phyloP scores from a whole-genome alignment of 2,329 filamentous ascomycete genomes.

The Aspergillus luchuensis region DNA sequence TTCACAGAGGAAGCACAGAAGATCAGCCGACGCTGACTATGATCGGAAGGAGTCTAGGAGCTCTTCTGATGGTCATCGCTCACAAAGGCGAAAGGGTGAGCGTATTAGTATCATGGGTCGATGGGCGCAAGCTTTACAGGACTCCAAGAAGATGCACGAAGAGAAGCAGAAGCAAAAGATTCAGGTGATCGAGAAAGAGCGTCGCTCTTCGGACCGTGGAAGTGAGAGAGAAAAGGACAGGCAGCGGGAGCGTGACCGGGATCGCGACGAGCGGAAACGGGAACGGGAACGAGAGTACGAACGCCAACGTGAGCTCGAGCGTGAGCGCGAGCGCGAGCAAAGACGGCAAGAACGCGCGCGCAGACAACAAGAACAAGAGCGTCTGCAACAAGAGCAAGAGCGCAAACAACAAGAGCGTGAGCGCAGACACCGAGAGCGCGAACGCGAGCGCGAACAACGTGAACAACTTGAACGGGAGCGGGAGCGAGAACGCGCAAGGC shows the following conservation, averaged over 20 bases:
- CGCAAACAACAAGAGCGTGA: constrained; percentile 1
- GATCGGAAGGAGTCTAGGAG: constrained; percentile 41
- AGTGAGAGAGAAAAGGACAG: constrained; percentile 14
- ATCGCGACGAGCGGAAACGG: not conserved
- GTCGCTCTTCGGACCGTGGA: constrained; percentile 4
- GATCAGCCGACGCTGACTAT: constrained; percentile 31
- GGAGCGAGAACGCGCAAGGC: constrained; percentile 14
- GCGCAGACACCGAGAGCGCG: not conserved
- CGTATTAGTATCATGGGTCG: constrained; percentile 35
- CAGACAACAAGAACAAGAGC: not conserved
- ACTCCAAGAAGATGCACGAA: constrained; percentile 39
- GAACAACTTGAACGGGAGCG: constrained; percentile 1
- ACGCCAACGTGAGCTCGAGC: not conserved
- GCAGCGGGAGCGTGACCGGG: constrained; percentile 1
- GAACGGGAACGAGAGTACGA: not conserved
- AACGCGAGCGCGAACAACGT: not conserved
- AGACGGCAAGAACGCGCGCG: not conserved
- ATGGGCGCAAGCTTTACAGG: constrained; percentile 39
- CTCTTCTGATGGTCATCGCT: constrained; percentile 37
- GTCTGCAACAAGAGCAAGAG: not conserved
- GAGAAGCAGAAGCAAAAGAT: constrained; percentile 31
- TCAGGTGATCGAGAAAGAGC: constrained; percentile 24
- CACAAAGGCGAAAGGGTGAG: constrained; percentile 37
- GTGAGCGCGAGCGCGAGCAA: not conserved
- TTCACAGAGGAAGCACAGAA: constrained; percentile 36